Evolutionary conservation across 2,329 filamentous ascomycete genomes (phyloP).

Genomic region (Cordyceps tenuipes): DNA sequence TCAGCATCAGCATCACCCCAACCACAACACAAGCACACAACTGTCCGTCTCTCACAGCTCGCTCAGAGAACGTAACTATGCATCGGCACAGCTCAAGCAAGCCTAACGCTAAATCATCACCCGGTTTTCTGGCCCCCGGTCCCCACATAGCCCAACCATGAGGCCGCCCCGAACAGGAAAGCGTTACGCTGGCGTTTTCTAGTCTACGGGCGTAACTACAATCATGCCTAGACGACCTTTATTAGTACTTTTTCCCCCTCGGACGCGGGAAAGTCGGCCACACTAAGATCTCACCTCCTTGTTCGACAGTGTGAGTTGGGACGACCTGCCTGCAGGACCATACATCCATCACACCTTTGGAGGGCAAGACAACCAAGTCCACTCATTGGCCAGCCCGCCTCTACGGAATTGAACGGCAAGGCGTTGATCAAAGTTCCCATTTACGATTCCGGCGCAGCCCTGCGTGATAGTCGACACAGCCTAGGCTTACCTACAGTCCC

Average conservation of each 20-base stretch:
- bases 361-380: background rate
- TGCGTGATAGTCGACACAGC: background rate
- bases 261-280: conserved; percentile 1
- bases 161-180: background rate
- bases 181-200: conserved; percentile 1
- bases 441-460: background rate
- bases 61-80: too few species aligned
- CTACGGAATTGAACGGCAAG: conserved; percentile 9
- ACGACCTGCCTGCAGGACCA: background rate
- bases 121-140: background rate
- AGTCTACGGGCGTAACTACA: background rate
- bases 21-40: background rate
- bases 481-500: background rate
- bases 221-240: background rate
- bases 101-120: background rate
- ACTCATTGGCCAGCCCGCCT: background rate
- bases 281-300: conserved; percentile 7
- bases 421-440: conserved; percentile 4
- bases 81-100: background rate
- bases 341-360: too few species aligned
- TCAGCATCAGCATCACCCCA: background rate
- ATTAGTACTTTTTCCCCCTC: background rate
- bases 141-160: background rate
- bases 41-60: background rate
- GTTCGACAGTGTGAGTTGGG: background rate